These are phyloP conservation scores for Pseudogymnoascus sp. DNA, from an alignment of 2,329 filamentous ascomycete species.

Conservation along the genomic window DNA sequence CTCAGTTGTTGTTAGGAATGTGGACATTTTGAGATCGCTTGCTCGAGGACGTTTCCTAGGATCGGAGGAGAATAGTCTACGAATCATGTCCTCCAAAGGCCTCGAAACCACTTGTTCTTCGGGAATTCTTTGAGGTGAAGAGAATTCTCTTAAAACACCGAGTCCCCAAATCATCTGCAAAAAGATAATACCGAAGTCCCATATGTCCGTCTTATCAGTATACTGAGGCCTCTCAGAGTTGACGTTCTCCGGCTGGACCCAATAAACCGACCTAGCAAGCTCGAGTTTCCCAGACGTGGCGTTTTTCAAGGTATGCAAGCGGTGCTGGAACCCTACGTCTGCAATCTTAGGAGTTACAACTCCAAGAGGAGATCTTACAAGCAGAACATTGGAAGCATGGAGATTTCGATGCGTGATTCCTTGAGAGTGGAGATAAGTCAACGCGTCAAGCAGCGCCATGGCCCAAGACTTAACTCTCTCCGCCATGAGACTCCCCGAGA, in stretches of 20 bases:
- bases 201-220: conserved; percentile 79
- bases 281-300: conserved; percentile 43
- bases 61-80: conserved; percentile 77
- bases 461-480: conserved; percentile 80
- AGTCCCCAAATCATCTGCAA: conserved; percentile 91
- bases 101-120: conserved; percentile 65
- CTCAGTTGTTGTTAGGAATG: conserved; percentile 1
- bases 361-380: conserved; percentile 63
- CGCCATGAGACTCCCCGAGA: conserved; percentile 66
- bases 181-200: conserved; percentile 88
- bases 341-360: conserved; percentile 67
- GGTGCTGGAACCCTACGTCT: conserved; percentile 64
- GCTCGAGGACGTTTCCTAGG: conserved; percentile 78
- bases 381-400: conserved; percentile 69
- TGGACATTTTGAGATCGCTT: conserved; percentile 39
- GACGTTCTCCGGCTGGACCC: conserved; percentile 73
- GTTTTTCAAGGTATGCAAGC: conserved; percentile 55
- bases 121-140: conserved; percentile 68
- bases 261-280: conserved; percentile 66
- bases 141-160: conserved; percentile 67
- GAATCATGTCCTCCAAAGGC: conserved; percentile 70
- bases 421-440: conserved; percentile 80
- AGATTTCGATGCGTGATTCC: conserved; percentile 79
- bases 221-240: conserved; percentile 54
- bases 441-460: conserved; percentile 80